A percentile compares a stretch with the other conserved stretches of the same genome.
Evolutionary conservation across 2,329 filamentous ascomycete genomes (phyloP).

Genomic region (Trichophyton verrucosum): DNA sequence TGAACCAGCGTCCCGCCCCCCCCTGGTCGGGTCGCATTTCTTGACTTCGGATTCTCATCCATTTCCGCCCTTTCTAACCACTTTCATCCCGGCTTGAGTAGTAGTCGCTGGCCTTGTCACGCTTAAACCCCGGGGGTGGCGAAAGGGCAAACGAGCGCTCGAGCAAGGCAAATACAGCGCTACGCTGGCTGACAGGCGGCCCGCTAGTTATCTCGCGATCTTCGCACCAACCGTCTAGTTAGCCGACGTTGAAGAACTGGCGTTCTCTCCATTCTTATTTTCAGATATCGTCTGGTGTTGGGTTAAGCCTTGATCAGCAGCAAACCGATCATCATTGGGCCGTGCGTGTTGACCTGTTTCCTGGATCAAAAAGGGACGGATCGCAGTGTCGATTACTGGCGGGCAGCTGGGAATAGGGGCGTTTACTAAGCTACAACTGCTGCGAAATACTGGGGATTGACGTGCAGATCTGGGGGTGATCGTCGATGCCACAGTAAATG

Average conservation of each 20-base stretch:
- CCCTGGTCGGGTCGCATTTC: not conserved
- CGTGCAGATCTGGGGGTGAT: slow-evolving; percentile 1
- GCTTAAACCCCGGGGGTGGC: not conserved
- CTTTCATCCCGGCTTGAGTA: not conserved
- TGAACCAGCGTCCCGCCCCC: not conserved
- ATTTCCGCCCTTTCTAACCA: not conserved
- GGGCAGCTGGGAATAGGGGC: not conserved
- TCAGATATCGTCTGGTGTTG: not conserved
- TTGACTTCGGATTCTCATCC: not conserved
- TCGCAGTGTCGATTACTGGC: not conserved
- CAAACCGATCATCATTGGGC: not conserved
- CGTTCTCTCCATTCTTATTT: not conserved
- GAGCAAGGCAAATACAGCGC: not conserved
- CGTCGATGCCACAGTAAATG: not conserved
- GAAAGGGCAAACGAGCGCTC: not conserved
- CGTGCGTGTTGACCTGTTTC: not conserved
- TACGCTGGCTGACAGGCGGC: not conserved
- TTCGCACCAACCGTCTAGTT: not conserved
- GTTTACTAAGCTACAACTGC: not conserved
- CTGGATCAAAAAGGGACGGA: not conserved
- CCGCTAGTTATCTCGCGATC: not conserved
- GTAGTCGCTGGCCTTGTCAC: not conserved
- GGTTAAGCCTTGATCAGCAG: slow-evolving; percentile 4
- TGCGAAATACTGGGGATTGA: not conserved
- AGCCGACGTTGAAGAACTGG: not conserved